Evolutionary conservation across 2,329 filamentous ascomycete genomes (phyloP).

Genomic region (Pyricularia grisea): DNA sequence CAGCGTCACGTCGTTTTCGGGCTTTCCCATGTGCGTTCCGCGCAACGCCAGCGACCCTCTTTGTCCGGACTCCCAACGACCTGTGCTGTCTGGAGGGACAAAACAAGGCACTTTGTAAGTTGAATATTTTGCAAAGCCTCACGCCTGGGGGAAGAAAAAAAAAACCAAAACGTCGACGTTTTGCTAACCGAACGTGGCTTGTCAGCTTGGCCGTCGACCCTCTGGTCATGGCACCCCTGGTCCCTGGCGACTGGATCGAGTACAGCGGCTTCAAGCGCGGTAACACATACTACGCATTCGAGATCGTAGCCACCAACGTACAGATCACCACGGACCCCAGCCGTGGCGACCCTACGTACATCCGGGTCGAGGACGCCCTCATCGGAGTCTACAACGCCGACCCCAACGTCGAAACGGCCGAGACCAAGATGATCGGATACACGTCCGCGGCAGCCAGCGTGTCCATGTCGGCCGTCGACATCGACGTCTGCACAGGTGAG

Average conservation of each 20-base stretch:
- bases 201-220: not conserved
- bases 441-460: not conserved
- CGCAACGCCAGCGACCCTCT: constrained; percentile 16
- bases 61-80: not conserved
- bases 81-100: not conserved
- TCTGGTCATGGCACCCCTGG: not conserved
- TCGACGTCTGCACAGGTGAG: constrained; percentile 1
- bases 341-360: not conserved
- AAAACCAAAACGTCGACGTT: not conserved
- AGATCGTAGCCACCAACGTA: not conserved
- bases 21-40: constrained; percentile 40
- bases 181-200: not conserved
- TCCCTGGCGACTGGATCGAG: not conserved
- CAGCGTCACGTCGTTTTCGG: constrained; percentile 33
- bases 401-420: not conserved
- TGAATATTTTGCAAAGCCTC: no score
- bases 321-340: not conserved
- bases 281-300: not conserved
- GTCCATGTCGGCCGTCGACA: not conserved
- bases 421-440: constrained; percentile 1
- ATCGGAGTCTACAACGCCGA: not conserved
- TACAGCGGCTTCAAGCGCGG: not conserved
- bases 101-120: constrained; percentile 1
- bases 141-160: no score
- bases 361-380: constrained; percentile 1